Evolutionary conservation across 148 eudicot species (phyloP).

Genomic region (Talinum fruticosum): DNA sequence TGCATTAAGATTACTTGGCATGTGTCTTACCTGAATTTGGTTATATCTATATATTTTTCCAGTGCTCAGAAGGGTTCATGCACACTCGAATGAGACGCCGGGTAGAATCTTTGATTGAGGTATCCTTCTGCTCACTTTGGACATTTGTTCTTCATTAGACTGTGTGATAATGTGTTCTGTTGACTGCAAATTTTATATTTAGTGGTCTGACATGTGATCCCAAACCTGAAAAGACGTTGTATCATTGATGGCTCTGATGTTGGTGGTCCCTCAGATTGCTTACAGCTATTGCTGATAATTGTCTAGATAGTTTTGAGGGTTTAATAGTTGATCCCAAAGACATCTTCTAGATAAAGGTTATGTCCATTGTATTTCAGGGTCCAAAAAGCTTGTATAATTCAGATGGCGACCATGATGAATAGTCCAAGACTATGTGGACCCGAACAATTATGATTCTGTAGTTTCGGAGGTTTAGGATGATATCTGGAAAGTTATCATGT

Average conservation of each 20-base stretch:
- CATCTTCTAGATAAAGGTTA: neutral
- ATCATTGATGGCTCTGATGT: neutral
- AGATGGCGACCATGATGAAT: neutral
- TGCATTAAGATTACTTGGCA: neutral
- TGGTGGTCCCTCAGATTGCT: neutral
- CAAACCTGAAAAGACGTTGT: neutral
- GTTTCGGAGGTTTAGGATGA: neutral
- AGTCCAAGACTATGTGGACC: neutral
- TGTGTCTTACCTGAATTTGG: constrained; percentile 14
- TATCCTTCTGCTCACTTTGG: constrained; percentile 28
- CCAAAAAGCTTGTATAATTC: neutral
- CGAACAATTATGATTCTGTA: neutral
- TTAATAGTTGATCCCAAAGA: neutral
- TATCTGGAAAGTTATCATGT: neutral
- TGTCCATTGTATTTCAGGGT: neutral
- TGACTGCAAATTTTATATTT: neutral
- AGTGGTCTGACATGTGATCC: neutral
- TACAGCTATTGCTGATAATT: neutral
- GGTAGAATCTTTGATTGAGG: constrained; percentile 94
- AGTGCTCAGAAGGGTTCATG: constrained; percentile 99
- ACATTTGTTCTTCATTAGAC: neutral
- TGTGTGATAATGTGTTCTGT: neutral
- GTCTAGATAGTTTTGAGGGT: neutral
- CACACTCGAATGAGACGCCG: constrained; percentile 99
- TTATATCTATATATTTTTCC: constrained; percentile 14